Conservation (phyloP, 805 yeast genomes). For the Candida broadrunensis region DNA sequence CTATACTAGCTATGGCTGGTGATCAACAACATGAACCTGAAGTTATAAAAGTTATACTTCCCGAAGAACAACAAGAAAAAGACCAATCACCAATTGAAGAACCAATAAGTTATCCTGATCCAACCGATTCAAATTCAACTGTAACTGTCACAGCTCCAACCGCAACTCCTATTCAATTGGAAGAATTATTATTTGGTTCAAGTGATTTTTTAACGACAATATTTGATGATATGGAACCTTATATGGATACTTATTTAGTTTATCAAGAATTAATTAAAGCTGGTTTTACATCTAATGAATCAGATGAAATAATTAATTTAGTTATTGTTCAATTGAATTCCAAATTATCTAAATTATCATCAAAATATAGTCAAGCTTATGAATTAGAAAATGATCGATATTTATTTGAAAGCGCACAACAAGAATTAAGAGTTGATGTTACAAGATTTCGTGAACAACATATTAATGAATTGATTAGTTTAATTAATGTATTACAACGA, state of each 20-base stretch:
- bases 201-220: constrained; percentile 52
- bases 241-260: constrained; percentile 48
- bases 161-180: too few relatives aligned
- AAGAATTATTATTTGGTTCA: background rate
- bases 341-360: constrained; percentile 42
- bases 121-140: too few relatives aligned
- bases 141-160: too few relatives aligned
- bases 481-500: constrained; percentile 67
- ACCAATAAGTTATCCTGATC: too few relatives aligned
- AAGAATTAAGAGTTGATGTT: constrained; percentile 79
- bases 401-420: constrained; percentile 87
- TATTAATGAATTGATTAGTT: constrained; percentile 61
- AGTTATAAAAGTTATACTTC: too few relatives aligned
- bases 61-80: background rate
- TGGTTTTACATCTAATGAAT: constrained; percentile 62
- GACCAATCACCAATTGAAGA: background rate
- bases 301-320: constrained; percentile 54
- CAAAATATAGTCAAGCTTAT: constrained; percentile 49
- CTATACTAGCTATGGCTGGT: background rate
- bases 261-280: constrained; percentile 49
- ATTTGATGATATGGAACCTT: constrained; percentile 44
- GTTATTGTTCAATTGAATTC: constrained; percentile 41
- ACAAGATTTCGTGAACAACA: constrained; percentile 69
- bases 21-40: background rate
- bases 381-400: constrained; percentile 88